Evolutionary conservation across 176 grass and related monocot species (phyloP).

Genomic region (Puya raimondii): DNA sequence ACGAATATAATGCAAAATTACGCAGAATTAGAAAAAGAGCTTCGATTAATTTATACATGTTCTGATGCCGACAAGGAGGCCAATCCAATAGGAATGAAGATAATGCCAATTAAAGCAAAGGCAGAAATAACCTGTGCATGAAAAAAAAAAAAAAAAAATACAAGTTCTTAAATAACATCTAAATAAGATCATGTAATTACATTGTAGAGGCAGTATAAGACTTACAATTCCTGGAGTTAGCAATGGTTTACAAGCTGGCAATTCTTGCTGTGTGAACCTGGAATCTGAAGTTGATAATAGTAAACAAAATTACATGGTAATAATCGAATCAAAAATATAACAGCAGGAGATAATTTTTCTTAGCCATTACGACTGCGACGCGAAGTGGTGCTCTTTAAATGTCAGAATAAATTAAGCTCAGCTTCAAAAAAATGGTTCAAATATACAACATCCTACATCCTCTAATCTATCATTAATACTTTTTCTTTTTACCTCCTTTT

Average conservation of each 20-base stretch:
- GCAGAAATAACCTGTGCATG: conserved; percentile 47
- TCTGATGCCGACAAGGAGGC: conserved; percentile 45
- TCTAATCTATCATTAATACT: too few relatives aligned
- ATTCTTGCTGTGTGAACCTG: conserved; percentile 88
- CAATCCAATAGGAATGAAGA: conserved; percentile 75
- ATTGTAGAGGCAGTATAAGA: not conserved
- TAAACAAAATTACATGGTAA: not conserved
- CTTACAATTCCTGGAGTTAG: conserved; percentile 84
- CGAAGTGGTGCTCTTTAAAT: too few relatives aligned
- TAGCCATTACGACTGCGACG: too few relatives aligned
- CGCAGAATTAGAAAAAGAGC: not conserved
- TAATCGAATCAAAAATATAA: too few relatives aligned
- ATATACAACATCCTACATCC: too few relatives aligned
- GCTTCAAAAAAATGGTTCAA: too few relatives aligned
- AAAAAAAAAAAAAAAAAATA: not conserved
- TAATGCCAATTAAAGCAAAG: conserved; percentile 46
- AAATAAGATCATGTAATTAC: not conserved
- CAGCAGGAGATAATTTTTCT: too few relatives aligned
- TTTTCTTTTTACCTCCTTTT: too few relatives aligned
- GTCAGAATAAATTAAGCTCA: too few relatives aligned
- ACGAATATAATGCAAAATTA: conserved; percentile 5
- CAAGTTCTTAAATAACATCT: not conserved
- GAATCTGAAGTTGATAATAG: conserved; percentile 49
- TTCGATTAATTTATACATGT: conserved; percentile 22
- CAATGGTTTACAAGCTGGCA: conserved; percentile 90